Conservation (phyloP, 2,329 filamentous ascomycete species). For the Macrophomina phaseolina region DNA sequence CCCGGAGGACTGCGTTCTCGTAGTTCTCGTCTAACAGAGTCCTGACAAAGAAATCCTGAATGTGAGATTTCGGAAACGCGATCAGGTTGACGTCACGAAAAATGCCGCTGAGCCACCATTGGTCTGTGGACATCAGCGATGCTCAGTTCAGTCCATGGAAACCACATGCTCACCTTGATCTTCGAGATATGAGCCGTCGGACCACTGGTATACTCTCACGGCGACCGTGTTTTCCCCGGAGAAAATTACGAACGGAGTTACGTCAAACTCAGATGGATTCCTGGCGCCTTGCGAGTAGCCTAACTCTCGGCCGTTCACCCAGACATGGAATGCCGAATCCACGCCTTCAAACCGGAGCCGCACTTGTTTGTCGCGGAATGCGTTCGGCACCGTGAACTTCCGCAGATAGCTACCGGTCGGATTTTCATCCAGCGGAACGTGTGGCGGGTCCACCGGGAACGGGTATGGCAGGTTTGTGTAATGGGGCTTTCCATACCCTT, state of each 20-base stretch:
- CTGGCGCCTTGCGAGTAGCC: slow-evolving; percentile 73
- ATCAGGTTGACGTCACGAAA: slow-evolving; percentile 71
- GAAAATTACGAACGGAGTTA: slow-evolving; percentile 58
- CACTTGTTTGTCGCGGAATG: slow-evolving; percentile 60
- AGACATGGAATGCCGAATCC: slow-evolving; percentile 73
- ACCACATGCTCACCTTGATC: slow-evolving; percentile 51
- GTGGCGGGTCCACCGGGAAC: slow-evolving; percentile 68
- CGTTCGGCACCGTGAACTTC: slow-evolving; percentile 59
- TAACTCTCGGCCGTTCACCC: slow-evolving; percentile 67
- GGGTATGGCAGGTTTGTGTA: slow-evolving; percentile 73
- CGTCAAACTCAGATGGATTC: slow-evolving; percentile 73
- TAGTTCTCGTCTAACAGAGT: slow-evolving; percentile 60
- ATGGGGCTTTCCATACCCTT: slow-evolving; percentile 70
- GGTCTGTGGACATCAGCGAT: slow-evolving; percentile 50
- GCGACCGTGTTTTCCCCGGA: slow-evolving; percentile 60
- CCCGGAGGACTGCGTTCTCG: slow-evolving; percentile 56
- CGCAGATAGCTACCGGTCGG: slow-evolving; percentile 68
- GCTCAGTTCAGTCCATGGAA: no score
- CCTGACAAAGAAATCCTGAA: slow-evolving; percentile 65
- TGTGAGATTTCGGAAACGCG: slow-evolving; percentile 57
- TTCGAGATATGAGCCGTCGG: slow-evolving; percentile 72
- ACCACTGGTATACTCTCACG: slow-evolving; percentile 74
- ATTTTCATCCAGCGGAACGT: slow-evolving; percentile 65
- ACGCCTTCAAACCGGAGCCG: slow-evolving; percentile 74
- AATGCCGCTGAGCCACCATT: slow-evolving; percentile 71